Evolutionary conservation across 306 rosid species (phyloP), one percentile per base, ranked within the genome.

Genomic region (Inga oerstediana): DNA sequence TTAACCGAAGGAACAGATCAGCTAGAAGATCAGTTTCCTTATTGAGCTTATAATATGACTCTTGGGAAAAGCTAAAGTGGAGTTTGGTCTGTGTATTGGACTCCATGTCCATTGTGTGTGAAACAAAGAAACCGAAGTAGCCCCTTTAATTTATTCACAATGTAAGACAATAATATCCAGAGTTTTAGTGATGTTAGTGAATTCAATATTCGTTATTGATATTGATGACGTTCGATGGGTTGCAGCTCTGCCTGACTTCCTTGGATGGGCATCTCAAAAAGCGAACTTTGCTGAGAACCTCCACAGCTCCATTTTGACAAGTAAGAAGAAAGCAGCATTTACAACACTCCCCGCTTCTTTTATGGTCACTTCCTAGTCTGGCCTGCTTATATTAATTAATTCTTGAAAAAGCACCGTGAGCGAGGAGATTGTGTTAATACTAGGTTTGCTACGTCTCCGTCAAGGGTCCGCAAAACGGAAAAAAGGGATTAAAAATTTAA

Each of bases 291-390:
- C n/a, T 32, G 48, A 71, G 82, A 83, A 83, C 86, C 69, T 77
- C 41, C 17, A 71, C 79, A 5, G 69, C 69, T 71, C 82, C 82
- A 48, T 83, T 59, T 46, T 83, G 82, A 83, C 48, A 37, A 82
- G 48, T 13, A 62, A 37, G 59, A 22, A 44, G 20, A 37, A 37
- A 37, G 45, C 27, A 27, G 72, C 72, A 24, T n/a, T 66, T 14
- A 4, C 35, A 37, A 0, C 30, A 17, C 3, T 0, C 35, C 16
- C 5, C 34, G 3, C 19, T 35, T 8, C 19, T 22, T 13, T 24
- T 72, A 56, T 72, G 22, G 58, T 22, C 43, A 30, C 75, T 12
- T n/a, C 48, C 71, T 5, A 34, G 20, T 14, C 16, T 5, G 12
- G 45, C 45, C 0, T 66, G 17, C 73, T 68, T 37, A 35, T 71